Conservation (phyloP, 495 filamentous ascomycete species). For the Penicillium goetzii region DNA sequence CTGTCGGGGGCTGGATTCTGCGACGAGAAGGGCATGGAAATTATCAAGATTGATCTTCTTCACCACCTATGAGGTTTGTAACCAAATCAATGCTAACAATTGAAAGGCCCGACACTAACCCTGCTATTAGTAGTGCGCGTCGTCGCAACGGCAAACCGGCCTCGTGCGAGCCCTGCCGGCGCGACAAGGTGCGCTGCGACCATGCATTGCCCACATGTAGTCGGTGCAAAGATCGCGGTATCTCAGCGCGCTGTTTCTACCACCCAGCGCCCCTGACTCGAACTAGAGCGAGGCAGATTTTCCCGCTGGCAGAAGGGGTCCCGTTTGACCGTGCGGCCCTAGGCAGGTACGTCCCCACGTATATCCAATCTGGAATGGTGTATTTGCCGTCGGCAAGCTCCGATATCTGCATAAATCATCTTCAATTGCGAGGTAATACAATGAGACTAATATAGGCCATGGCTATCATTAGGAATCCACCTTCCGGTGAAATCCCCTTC, state of each 20-base stretch:
- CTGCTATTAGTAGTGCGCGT: constrained; percentile 21
- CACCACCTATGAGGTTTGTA: background rate
- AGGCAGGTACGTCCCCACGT: background rate
- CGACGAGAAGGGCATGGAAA: background rate
- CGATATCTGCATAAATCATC: background rate
- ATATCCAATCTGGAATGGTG: background rate
- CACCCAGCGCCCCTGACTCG: constrained; percentile 47
- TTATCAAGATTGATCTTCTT: background rate
- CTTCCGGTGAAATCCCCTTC: background rate
- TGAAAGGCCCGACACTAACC: background rate
- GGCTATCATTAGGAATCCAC: background rate
- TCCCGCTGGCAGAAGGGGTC: constrained; percentile 21
- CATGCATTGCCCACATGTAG: constrained; percentile 41
- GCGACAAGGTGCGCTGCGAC: constrained; percentile 52
- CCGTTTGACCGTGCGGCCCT: constrained; percentile 2
- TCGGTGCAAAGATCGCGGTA: constrained; percentile 34
- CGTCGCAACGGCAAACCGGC: constrained; percentile 51
- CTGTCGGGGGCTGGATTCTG: background rate
- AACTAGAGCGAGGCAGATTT: constrained; percentile 6
- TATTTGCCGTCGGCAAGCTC: background rate
- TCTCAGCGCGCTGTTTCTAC: constrained; percentile 36
- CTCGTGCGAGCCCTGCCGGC: constrained; percentile 54
- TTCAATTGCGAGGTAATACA: background rate
- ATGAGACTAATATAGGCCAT: background rate
- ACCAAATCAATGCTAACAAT: background rate